Percentiles rank a stretch among this genome's conserved stretches.
Evolutionary conservation across 208 protist species (phyloP).

Genomic region (Leishmania gerbilli): DNA sequence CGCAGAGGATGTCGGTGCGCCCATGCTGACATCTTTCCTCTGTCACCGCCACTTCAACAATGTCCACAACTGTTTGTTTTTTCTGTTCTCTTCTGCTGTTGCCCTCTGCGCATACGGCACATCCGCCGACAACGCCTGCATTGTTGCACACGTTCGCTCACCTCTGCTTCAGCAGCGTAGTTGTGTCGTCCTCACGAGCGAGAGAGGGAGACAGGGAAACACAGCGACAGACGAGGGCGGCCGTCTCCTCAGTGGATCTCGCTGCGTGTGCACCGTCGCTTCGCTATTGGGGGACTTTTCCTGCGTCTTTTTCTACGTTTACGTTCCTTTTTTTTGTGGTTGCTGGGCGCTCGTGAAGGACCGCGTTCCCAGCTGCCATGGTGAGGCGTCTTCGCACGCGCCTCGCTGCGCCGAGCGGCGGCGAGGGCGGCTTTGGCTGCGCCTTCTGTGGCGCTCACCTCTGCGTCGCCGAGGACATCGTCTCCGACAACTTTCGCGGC

Average conservation of each 20-base stretch:
- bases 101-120: neutral
- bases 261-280: neutral
- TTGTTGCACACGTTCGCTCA: neutral
- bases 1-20: neutral
- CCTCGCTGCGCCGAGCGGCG: slow-evolving; percentile 33
- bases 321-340: neutral
- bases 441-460: slow-evolving; percentile 73
- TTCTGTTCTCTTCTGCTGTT: neutral
- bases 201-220: neutral
- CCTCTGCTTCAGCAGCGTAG: neutral
- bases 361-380: slow-evolving; percentile 17
- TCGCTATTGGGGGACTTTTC: neutral
- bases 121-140: neutral
- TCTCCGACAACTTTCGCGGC: slow-evolving; percentile 73
- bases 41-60: neutral
- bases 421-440: slow-evolving; percentile 62
- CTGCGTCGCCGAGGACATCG: slow-evolving; percentile 61
- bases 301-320: neutral
- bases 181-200: neutral
- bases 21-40: neutral
- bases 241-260: neutral
- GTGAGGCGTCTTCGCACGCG: slow-evolving; percentile 43
- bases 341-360: neutral
- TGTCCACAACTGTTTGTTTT: neutral
- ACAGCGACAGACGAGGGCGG: neutral